A percentile compares a stretch with the other conserved stretches of the same genome.
Evolutionary conservation across 106 monocot genomes (phyloP).

Genomic region (Dioscorea alata): DNA sequence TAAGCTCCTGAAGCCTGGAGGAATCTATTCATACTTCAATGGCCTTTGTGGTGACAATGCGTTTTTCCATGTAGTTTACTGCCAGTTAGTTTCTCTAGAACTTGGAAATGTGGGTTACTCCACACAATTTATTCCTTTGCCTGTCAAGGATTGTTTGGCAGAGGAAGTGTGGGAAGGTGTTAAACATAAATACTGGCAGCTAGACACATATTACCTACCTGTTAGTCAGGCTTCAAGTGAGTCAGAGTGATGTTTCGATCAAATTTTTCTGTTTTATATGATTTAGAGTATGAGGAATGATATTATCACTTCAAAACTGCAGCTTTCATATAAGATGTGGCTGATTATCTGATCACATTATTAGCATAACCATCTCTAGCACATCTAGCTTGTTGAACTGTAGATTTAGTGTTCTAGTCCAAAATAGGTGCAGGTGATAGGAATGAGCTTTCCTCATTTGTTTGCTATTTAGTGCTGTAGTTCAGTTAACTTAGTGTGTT

Average conservation of each 20-base stretch:
- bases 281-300: too few species aligned
- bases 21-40: constrained; percentile 96
- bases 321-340: too few species aligned
- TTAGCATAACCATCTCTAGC: too few species aligned
- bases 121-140: constrained; percentile 85
- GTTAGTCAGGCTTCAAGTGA: constrained; percentile 57
- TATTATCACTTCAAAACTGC: too few species aligned
- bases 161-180: constrained; percentile 83
- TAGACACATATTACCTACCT: constrained; percentile 93
- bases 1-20: constrained; percentile 70
- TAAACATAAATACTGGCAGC: constrained; percentile 92
- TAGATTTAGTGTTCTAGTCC: too few species aligned
- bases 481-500: too few species aligned
- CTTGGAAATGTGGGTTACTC: constrained; percentile 70
- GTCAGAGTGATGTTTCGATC: constrained; percentile 24
- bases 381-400: too few species aligned
- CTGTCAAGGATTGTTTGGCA: constrained; percentile 78
- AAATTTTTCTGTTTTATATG: too few species aligned
- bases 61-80: constrained; percentile 94
- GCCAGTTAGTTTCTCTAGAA: constrained; percentile 85
- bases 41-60: constrained; percentile 91
- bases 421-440: too few species aligned
- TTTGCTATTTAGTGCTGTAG: too few species aligned
- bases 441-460: too few species aligned
- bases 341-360: too few species aligned